Conservation (phyloP, 345 rosid genomes). For the Euphorbia tirucalli region DNA sequence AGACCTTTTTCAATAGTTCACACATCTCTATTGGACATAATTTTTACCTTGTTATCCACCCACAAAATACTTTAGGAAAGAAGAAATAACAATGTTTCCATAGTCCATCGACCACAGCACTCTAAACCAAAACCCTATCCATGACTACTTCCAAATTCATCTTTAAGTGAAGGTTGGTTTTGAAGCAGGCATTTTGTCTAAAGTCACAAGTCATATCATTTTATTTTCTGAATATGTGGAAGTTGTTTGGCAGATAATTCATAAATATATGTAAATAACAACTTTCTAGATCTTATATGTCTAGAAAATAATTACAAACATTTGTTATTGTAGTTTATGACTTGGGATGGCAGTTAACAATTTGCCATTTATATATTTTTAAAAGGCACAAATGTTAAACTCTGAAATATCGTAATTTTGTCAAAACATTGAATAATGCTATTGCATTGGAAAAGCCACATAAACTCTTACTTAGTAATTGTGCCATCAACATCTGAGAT, state of each 20-base stretch:
- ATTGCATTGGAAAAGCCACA: not conserved
- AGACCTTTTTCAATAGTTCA: not conserved
- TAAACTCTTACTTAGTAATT: constrained; percentile 66
- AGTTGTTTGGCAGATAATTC: not conserved
- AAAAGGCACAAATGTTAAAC: not conserved
- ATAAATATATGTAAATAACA: not conserved
- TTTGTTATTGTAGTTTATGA: not conserved
- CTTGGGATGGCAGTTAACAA: not conserved
- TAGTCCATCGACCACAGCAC: not conserved
- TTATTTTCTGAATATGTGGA: not conserved
- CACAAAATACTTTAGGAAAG: not conserved
- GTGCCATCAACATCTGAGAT: constrained; percentile 99
- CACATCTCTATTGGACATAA: not conserved
- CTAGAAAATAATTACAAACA: not conserved
- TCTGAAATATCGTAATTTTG: not conserved
- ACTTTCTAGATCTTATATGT: not conserved
- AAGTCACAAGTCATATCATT: not conserved
- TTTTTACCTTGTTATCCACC: not conserved
- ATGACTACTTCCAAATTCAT: not conserved
- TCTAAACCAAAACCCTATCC: not conserved
- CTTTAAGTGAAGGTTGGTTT: not conserved
- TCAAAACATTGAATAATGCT: not conserved
- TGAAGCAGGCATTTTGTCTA: not conserved
- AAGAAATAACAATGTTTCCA: not conserved
- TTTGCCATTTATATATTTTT: not conserved